These are phyloP conservation scores for Glarea lozoyensis DNA, from an alignment of 495 filamentous ascomycete genomes.

Conservation along the genomic window DNA sequence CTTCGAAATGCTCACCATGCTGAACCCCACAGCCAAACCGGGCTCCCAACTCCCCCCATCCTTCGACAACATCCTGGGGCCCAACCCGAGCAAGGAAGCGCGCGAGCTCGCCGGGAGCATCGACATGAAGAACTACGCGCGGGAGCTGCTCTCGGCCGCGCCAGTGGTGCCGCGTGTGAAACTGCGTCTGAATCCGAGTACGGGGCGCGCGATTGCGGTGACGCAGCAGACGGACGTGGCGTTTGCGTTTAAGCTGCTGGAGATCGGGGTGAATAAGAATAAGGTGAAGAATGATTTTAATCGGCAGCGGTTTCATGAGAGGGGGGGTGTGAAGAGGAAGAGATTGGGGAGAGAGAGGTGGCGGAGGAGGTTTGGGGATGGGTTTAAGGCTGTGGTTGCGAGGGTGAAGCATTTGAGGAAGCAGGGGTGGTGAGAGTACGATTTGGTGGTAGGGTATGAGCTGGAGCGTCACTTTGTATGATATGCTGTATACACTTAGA, in stretches of 20 bases:
- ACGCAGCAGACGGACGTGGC: slow-evolving; percentile 39
- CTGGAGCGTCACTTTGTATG: slow-evolving; percentile 1
- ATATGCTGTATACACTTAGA: slow-evolving; percentile 1
- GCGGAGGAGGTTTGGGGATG: slow-evolving; percentile 53
- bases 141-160: no score
- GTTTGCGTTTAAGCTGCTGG: slow-evolving; percentile 42
- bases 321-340: slow-evolving; percentile 66
- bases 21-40: no score
- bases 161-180: no score
- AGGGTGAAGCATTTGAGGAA: slow-evolving; percentile 56
- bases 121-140: not conserved
- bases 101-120: not conserved
- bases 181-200: slow-evolving; percentile 39
- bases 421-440: slow-evolving; percentile 58
- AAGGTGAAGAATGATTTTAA: slow-evolving; percentile 37
- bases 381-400: slow-evolving; percentile 48
- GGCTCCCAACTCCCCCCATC: no score
- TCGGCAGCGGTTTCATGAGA: slow-evolving; percentile 59
- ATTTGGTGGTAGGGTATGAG: not conserved
- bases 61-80: no score
- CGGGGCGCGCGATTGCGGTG: slow-evolving; percentile 52
- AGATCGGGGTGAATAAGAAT: slow-evolving; percentile 40
- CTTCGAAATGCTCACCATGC: not conserved
- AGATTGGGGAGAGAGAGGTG: slow-evolving; percentile 57
- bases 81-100: not conserved